Conservation (phyloP, 768 basidiomycete species). For the Porpolomopsis calyptriformis region DNA sequence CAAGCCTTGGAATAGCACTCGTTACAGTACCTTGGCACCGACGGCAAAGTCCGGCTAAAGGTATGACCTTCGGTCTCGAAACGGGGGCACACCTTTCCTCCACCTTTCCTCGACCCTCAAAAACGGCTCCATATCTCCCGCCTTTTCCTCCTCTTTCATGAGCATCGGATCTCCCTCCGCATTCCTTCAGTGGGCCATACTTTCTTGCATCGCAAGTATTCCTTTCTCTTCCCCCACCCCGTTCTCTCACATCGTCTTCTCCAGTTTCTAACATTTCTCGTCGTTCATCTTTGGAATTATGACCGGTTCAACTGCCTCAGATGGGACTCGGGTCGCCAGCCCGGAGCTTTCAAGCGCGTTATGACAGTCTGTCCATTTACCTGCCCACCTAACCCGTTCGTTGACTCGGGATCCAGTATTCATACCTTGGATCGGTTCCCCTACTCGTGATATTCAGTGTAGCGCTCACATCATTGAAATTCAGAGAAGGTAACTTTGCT, state of each 20-base stretch:
- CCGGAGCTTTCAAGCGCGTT: constrained; percentile 77
- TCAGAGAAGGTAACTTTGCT: constrained; percentile 47
- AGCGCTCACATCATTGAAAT: constrained; percentile 55
- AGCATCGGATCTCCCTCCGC: constrained; percentile 63
- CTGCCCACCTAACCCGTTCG: background rate
- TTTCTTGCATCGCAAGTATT: constrained; percentile 55
- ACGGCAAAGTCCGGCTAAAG: background rate
- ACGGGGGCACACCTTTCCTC: background rate
- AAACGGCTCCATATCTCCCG: background rate
- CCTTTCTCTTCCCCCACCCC: constrained; percentile 30
- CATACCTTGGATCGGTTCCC: constrained; percentile 64
- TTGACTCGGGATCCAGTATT: constrained; percentile 31
- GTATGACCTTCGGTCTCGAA: no score
- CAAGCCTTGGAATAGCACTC: no score
- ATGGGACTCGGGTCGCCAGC: constrained; percentile 68
- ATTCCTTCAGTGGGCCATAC: constrained; percentile 67
- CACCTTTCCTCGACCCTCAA: background rate
- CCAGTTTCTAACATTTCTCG: constrained; percentile 58
- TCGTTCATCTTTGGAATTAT: constrained; percentile 72
- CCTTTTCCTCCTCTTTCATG: constrained; percentile 32
- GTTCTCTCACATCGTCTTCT: constrained; percentile 4
- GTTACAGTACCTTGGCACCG: background rate
- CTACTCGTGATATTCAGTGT: constrained; percentile 56
- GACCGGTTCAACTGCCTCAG: constrained; percentile 65
- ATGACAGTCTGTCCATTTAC: constrained; percentile 64